Evolutionary conservation across 345 rosid genomes (phyloP), one percentile per base, ranked within the genome.

Genomic region (Syzygium aqueum): DNA sequence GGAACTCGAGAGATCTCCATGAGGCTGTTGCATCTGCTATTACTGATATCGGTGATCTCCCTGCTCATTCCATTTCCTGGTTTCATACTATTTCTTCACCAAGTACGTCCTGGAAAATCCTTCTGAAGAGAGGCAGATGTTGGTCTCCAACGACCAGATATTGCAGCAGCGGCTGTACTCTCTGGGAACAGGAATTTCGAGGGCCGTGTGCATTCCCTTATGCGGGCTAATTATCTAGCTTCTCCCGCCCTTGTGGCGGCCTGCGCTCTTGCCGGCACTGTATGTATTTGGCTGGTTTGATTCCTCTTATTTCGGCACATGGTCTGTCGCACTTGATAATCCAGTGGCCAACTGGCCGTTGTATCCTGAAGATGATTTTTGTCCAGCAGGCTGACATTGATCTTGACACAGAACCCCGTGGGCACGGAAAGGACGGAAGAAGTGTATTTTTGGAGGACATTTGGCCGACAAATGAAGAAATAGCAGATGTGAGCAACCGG

Each of bases 181-280:
- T 96, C 98, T 63, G 98, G 98, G 77, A 97, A 97, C 86, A 92
- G 98, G 87, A 97, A 97, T 91, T 97, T 97, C 51, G 98, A 97
- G 91, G 98, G 98, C 10, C 96, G 98, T 30, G 97, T 97, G 27
- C 98, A 97, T 91, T 97, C 97, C 51, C 86, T 97, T 89, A 97
- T 97, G 51, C 91, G 97, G 91, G 98, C 99, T 59, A 97, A 97
- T 90, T 97, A 97, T 90, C 98, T 97, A 85, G 98, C 97, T 85
- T 97, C 99, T 53, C 98, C 99, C 85, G 98, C 98, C 6, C 93
- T 97, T 59, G 98, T 96, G 65, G 97, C 96, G 87, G 99, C 99
- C 63, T 97, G 95, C 89, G 97, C 98, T 87, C 94, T 97, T 89
- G 95, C 95, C 90, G 98, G 98, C 92, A 96, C 98, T 85, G 99